Percentiles rank a stretch among this genome's conserved stretches.
Conservation (phyloP, 2,329 filamentous ascomycete genomes). For the Colletotrichum agaves region DNA sequence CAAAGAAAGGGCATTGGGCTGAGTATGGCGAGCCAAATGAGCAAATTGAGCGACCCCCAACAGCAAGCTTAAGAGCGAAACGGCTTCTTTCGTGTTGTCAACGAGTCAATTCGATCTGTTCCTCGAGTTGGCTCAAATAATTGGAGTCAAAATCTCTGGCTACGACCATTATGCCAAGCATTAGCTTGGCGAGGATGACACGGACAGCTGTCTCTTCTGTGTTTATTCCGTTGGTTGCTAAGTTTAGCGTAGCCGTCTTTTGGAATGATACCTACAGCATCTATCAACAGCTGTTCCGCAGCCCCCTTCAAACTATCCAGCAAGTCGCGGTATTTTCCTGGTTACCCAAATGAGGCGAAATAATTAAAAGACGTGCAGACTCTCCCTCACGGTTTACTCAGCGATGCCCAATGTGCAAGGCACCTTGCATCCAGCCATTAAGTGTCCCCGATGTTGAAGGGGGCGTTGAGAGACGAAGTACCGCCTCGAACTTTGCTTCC, state of each 20-base stretch:
- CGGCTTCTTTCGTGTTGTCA: conserved; percentile 20
- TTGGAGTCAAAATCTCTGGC: neutral
- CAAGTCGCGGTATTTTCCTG: too few species aligned
- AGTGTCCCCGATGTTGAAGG: neutral
- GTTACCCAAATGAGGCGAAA: too few species aligned
- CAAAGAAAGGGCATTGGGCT: conserved; percentile 64
- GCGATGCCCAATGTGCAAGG: neutral
- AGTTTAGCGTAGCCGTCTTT: conserved; percentile 24
- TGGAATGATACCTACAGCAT: conserved; percentile 25
- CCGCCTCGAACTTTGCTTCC: neutral
- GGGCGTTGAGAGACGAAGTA: neutral
- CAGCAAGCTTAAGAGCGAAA: conserved; percentile 23
- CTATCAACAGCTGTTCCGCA: neutral
- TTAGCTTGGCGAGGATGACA: neutral
- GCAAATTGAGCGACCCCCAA: conserved; percentile 50
- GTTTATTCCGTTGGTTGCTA: conserved; percentile 6
- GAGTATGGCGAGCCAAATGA: conserved; percentile 62
- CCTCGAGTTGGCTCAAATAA: conserved; percentile 1
- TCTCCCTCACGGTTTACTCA: too few species aligned
- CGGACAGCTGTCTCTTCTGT: neutral
- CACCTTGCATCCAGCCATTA: neutral
- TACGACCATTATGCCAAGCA: neutral
- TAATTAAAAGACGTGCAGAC: too few species aligned
- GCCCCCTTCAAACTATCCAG: too few species aligned
- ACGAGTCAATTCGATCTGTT: conserved; percentile 14